phyloP scores from a whole-genome alignment of 2,329 filamentous ascomycete species.

The Paracorniculantispora psalliotae region DNA sequence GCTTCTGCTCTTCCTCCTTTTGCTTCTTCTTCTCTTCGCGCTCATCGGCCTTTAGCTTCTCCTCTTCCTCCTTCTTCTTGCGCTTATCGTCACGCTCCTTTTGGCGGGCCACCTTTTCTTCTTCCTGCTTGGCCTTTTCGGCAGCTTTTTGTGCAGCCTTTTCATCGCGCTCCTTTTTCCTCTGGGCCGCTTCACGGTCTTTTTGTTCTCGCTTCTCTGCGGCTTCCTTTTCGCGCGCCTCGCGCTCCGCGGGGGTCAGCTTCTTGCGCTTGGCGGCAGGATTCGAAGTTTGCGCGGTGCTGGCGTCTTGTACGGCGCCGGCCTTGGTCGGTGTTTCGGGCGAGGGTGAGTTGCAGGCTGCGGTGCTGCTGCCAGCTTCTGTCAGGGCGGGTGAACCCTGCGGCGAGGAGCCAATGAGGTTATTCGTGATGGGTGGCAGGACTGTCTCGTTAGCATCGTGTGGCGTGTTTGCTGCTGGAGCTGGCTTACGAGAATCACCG shows the following conservation, averaged over 20 bases:
- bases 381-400: conserved; percentile 32
- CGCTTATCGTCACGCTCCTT: conserved; percentile 37
- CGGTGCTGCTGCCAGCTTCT: conserved; percentile 38
- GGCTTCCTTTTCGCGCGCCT: conserved; percentile 33
- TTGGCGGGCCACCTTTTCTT: conserved; percentile 33
- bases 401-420: conserved; percentile 24
- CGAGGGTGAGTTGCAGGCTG: conserved; percentile 32
- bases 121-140: conserved; percentile 35
- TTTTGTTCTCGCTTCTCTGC: conserved; percentile 30
- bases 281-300: conserved; percentile 16
- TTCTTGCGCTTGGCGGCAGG: conserved; percentile 38
- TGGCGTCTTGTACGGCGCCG: conserved; percentile 18
- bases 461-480: neutral
- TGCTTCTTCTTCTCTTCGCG: conserved; percentile 43
- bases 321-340: conserved; percentile 28
- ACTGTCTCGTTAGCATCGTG: conserved; percentile 19
- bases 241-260: conserved; percentile 37
- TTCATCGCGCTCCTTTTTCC: conserved; percentile 30
- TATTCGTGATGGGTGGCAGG: conserved; percentile 20
- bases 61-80: conserved; percentile 39
- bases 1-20: conserved; percentile 44
- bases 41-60: conserved; percentile 35
- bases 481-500: conserved; percentile 22
- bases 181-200: conserved; percentile 30
- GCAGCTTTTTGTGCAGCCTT: conserved; percentile 27